Base-by-base conservation (phyloP, 2,329 filamentous ascomycete genomes). In the Clarireedia monteithiana region DNA sequence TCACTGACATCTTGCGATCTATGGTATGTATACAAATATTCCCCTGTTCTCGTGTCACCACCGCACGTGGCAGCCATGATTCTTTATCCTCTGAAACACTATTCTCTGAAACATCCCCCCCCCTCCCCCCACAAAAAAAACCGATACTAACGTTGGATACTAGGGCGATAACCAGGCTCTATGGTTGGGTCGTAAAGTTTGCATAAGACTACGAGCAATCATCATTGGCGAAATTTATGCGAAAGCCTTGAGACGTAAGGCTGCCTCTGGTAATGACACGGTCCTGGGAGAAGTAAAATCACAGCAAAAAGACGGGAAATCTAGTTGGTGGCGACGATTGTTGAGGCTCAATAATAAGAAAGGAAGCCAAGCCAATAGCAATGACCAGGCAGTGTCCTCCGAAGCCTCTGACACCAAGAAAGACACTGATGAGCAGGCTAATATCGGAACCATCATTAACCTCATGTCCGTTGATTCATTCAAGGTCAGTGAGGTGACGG, bases 401-500 rank as follows among this genome's bases (percentile, higher is more conserved):
- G 2, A 20, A 20, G 20, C 20, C 26, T 56, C 59, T 27, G 44
- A 60, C 9, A 55, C 51, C 2, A 24, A 53, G 23, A 67, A 74
- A 52, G 64, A 64, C 2, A 67, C 74, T 17, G 85, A 90, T 59
- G 81, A 86, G 57, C 90, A 95, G 73, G 92, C 91, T 40, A 96
- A 94, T 59, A 80, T 95, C 50, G 94, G 95, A 60, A 95, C 94
- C n/a, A 96, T 99, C 67, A 99, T 99, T 75, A 99, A 97, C 71
- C 77, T 99, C 62, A 99, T 99, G 94, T 95, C 94, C 10, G 95
- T 99, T 42, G 95, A 99, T 75, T 96, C 92, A 48, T 97, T 97
- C 82, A 99, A 99, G 74, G 90, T 99, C 55, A 88, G 89, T 60
- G 94, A 99, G 69, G 86, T 96, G 58, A 94, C 90, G 39, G 88